Evolutionary conservation across 1,284 basidiomycete species (phyloP), one percentile per base, ranked within the genome.

Genomic region (Golubevia sp.): DNA sequence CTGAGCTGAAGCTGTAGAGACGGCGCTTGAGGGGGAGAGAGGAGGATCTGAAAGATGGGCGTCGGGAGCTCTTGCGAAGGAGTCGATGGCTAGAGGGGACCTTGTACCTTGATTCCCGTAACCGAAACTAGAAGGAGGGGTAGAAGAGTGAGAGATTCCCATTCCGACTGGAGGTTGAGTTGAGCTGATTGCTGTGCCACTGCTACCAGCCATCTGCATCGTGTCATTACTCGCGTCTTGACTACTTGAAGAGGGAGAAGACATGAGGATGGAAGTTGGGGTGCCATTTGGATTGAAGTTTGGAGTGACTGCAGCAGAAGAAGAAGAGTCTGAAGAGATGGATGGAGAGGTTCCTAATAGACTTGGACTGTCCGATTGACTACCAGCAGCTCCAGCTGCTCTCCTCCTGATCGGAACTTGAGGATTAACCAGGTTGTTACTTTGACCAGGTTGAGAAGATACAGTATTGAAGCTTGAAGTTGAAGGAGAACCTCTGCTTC

Each of bases 401-500:
- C 38, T 44, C 38, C 38, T 44, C 38, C 38, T 44, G 11, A 44
- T 18, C 18, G 38, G 38, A 44, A 44, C 38, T 18, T 44, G 38
- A 44, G 38, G 38, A 18, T 44, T 34, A 11, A 34, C 11, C 4
- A 5, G 4, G 30, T 34, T 34, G 30, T 5, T 34, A 11, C 11
- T 34, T 34, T 34, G 30, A 34, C 4, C 11, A 11, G 30, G 11
- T 34, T 34, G 30, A 34, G 30, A 34, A 34, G 30, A 3, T 3
- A 34, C 5, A 11, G 30, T 34, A 34, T 34, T 34, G 30, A 34
- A 34, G 11, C 30, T 34, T 34, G 30, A 34, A 34, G 30, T 5
- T 3, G 67, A 64, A 13, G 71, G 71, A 3, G 68, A 68, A 54
- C 59, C 48, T 20, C 38, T 27, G 30, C 26, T 1, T 64, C 51